A percentile compares a stretch with the other conserved stretches of the same genome.
phyloP scores from a whole-genome alignment of 2,329 filamentous ascomycete species.

The Aspergillus transmontanensis region DNA sequence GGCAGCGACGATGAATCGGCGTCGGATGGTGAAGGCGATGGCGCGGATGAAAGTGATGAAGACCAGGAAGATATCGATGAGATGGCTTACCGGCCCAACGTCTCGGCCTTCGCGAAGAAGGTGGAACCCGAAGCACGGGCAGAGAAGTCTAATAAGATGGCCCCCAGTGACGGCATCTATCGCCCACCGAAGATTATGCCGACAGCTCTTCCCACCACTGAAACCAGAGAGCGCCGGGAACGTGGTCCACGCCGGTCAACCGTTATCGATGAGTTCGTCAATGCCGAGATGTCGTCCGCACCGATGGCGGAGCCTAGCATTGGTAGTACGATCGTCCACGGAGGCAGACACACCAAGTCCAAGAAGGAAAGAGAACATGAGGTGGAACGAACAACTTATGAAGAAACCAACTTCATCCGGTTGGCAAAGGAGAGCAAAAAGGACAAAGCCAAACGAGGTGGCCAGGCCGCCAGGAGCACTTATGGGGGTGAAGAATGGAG shows the following conservation, averaged over 20 bases:
- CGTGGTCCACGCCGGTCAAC: conserved; percentile 71
- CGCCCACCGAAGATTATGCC: conserved; percentile 85
- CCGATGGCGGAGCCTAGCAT: conserved; percentile 87
- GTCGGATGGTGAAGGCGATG: conserved; percentile 32
- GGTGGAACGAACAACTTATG: conserved; percentile 78
- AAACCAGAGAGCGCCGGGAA: conserved; percentile 61
- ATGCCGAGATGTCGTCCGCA: conserved; percentile 77
- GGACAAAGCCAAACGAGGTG: conserved; percentile 67
- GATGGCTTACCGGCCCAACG: conserved; percentile 65
- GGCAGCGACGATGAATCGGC: conserved; percentile 30
- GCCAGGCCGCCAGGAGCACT: conserved; percentile 50
- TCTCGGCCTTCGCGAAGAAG: conserved; percentile 47
- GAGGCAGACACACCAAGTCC: conserved; percentile 78
- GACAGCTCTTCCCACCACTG: conserved; percentile 73
- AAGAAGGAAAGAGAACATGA: conserved; percentile 75
- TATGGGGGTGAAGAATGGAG: conserved; percentile 96
- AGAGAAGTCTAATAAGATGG: conserved; percentile 30
- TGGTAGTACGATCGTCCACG: conserved; percentile 80
- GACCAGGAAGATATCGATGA: conserved; percentile 58
- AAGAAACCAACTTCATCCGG: conserved; percentile 89
- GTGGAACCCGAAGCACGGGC: conserved; percentile 40
- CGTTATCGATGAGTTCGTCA: conserved; percentile 90
- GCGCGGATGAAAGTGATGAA: conserved; percentile 35
- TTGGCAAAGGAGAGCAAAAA: conserved; percentile 88
- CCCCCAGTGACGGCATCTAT: conserved; percentile 70